Conservation (phyloP, 805 yeast species). For the Barnettozyma pratensis region DNA sequence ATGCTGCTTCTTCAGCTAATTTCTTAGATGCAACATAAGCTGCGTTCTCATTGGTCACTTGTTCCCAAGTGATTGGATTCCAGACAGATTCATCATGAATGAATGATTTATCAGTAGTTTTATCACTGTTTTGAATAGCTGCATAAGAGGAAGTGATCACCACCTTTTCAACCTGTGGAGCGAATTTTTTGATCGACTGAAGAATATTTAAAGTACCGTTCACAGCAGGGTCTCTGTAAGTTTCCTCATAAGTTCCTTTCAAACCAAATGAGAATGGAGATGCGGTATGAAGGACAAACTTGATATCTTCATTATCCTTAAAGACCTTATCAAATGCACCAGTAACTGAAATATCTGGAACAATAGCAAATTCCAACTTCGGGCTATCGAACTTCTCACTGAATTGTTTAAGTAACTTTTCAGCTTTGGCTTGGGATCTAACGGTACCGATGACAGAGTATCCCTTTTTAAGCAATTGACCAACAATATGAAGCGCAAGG, state of each 20-base stretch:
- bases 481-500: conserved; percentile 40
- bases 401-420: conserved; percentile 26
- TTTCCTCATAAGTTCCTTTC: conserved; percentile 39
- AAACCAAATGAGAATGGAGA: conserved; percentile 48
- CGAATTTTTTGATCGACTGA: conserved; percentile 39
- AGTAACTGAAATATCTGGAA: conserved; percentile 40
- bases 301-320: conserved; percentile 43
- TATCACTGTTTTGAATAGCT: conserved; percentile 35
- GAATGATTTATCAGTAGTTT: conserved; percentile 30
- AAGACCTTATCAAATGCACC: conserved; percentile 43
- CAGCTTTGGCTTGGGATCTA: conserved; percentile 35
- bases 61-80: conserved; percentile 50
- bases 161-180: conserved; percentile 38
- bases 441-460: conserved; percentile 43
- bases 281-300: conserved; percentile 55
- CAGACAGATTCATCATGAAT: conserved; percentile 42
- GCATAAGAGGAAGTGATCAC: conserved; percentile 52
- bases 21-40: conserved; percentile 60
- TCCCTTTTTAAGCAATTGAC: conserved; percentile 32
- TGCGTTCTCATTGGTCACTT: conserved; percentile 33
- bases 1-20: conserved; percentile 55
- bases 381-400: conserved; percentile 27
- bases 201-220: conserved; percentile 51
- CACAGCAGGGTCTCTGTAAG: conserved; percentile 50
- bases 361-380: conserved; percentile 39